Base-by-base conservation (phyloP, 1,284 basidiomycete species). In the Exobasidium cylindrosporum region DNA sequence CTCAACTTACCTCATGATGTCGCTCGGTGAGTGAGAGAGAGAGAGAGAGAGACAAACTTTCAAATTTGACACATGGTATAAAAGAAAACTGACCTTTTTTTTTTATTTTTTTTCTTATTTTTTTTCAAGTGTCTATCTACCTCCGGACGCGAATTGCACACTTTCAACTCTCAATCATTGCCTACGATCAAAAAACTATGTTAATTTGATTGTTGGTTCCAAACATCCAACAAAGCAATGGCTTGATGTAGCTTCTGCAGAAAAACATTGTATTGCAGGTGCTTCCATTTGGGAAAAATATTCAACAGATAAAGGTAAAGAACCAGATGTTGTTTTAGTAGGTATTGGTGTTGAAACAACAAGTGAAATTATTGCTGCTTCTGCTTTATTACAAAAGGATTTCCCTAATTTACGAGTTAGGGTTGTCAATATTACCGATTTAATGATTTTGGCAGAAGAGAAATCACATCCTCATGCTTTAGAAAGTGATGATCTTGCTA, bases 71-170 rank as follows among this genome's bases (percentile, higher is more conserved):
- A n/a, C n/a, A n/a, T n/a, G n/a, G n/a, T n/a, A n/a, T n/a, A n/a
- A n/a, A n/a, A n/a, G n/a, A n/a, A n/a, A n/a, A n/a, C n/a, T n/a
- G n/a, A n/a, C n/a, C n/a, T n/a, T n/a, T n/a, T n/a, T n/a, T n/a
- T n/a, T n/a, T n/a, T n/a, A n/a, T n/a, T n/a, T n/a, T n/a, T n/a
- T n/a, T n/a, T n/a, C n/a, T n/a, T n/a, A 40, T 10, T 40, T 40
- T 40, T 40, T 7, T 17, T 10, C 7, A 7, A 40, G 92, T 14
- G 88, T 94, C 44, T 94, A 93, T 80, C 83, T 94, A 35, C 91
- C 92, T 0, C 89, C 91, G n/a, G 92, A 94, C 76, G 88, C 89
- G 35, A 93, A 94, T 80, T 89, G 88, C 71, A 87, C 88, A 81
- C 81, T 92, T 62, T 89, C 87, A 46, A 82, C 82, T 24, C 84